Conservation (phyloP, 768 basidiomycete species). For the Leccinum variicolor region DNA sequence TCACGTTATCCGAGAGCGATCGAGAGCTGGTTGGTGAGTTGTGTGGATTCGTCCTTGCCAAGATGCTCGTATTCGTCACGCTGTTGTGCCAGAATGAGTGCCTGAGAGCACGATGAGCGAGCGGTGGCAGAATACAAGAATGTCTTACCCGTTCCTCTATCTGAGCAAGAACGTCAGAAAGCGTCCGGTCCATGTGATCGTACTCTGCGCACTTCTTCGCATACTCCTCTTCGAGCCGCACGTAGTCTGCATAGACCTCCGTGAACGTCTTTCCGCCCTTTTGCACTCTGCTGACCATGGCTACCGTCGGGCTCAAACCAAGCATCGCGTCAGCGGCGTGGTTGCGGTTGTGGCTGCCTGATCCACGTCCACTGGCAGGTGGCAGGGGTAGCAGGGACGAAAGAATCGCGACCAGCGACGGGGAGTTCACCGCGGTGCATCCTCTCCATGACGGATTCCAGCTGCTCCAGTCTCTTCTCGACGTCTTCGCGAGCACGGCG, state of each 20-base stretch:
- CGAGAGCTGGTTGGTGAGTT: slow-evolving; percentile 78
- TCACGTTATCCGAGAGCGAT: slow-evolving; percentile 77
- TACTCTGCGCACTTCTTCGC: slow-evolving; percentile 78
- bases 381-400: slow-evolving; percentile 36
- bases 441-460: slow-evolving; percentile 69
- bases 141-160: slow-evolving; percentile 80
- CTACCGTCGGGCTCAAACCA: slow-evolving; percentile 83
- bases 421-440: slow-evolving; percentile 74
- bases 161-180: slow-evolving; percentile 78
- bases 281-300: slow-evolving; percentile 79
- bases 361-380: slow-evolving; percentile 44
- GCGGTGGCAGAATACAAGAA: background rate
- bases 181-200: slow-evolving; percentile 77
- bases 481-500: slow-evolving; percentile 61
- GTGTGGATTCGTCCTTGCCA: slow-evolving; percentile 71
- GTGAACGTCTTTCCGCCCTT: slow-evolving; percentile 88
- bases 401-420: slow-evolving; percentile 42
- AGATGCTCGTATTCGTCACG: slow-evolving; percentile 85
- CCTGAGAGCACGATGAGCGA: slow-evolving; percentile 43
- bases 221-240: slow-evolving; percentile 80
- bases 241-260: slow-evolving; percentile 89
- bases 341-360: slow-evolving; percentile 42
- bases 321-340: slow-evolving; percentile 53
- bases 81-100: slow-evolving; percentile 88
- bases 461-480: slow-evolving; percentile 67